Evolutionary conservation across 371 early-diverging fungal genomes (phyloP).

Genomic region (Nematocida major): DNA sequence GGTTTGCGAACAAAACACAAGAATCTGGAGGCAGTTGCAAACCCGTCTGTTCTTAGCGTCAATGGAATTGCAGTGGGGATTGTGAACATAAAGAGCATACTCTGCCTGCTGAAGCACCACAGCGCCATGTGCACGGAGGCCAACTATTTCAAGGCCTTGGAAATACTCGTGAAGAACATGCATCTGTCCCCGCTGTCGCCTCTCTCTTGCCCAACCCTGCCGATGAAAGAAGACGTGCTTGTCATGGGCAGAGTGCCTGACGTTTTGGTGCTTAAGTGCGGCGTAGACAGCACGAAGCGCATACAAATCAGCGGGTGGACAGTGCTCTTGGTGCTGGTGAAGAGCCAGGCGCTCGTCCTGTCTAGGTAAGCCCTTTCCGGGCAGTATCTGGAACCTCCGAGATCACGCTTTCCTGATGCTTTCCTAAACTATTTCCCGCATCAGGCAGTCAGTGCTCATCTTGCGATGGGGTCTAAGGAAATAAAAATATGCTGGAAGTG

Average conservation of each 20-base stretch:
- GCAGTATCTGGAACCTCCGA: too few relatives aligned
- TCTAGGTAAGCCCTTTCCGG: too few relatives aligned
- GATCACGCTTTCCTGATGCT: too few relatives aligned
- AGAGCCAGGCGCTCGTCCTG: too few relatives aligned
- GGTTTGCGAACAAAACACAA: not conserved
- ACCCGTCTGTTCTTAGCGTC: not conserved
- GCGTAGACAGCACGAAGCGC: not conserved
- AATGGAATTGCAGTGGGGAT: constrained; percentile 23
- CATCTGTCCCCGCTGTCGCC: constrained; percentile 35
- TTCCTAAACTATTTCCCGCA: too few relatives aligned
- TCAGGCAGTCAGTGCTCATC: too few relatives aligned
- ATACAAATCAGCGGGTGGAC: too few relatives aligned
- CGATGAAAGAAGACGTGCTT: not conserved
- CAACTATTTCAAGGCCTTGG: constrained; percentile 22
- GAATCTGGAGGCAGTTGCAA: not conserved
- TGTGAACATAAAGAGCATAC: not conserved
- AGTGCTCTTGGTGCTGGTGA: too few relatives aligned
- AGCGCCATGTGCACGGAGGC: not conserved
- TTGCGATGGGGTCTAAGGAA: too few relatives aligned
- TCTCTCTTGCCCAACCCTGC: constrained; percentile 8
- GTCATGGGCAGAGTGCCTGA: constrained; percentile 13
- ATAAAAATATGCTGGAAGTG: too few relatives aligned
- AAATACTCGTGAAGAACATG: constrained; percentile 1
- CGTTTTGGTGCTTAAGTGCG: constrained; percentile 7
- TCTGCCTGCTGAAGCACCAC: not conserved